Evolutionary conservation across 768 basidiomycete species (phyloP), one percentile per base, ranked within the genome.

Genomic region (Tulasnella sp.): DNA sequence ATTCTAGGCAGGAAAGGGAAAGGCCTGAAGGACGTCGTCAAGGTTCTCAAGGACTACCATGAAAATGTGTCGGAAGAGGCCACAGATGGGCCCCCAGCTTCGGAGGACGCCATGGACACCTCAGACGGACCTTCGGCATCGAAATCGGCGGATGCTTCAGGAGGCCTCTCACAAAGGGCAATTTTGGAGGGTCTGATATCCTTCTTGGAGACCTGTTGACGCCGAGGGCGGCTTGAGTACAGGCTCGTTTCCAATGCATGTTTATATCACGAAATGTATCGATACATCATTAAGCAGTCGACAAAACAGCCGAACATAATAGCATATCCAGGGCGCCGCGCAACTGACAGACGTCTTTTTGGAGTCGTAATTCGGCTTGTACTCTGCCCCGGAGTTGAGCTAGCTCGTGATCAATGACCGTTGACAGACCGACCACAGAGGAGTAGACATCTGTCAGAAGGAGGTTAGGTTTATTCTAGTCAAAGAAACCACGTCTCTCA

Each of bases 271-370:
- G 25, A 38, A 36, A 64, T 36, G 54, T 67, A 29, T 67, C 64
- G 38, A 36, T 74, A 37, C 49, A 37, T 14, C 52, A 45, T 34
- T 34, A 75, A 67, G 45, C 36, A 37, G 74, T n/a, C 52, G 38
- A 38, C 37, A 52, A 42, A 73, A 42, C 72, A 17, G 52, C 52
- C 22, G 52, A 37, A 49, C 37, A 40, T 45, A 94, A 85, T 75
- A 98, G 85, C 96, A 99, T 98, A 78, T 94, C 91, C 78, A 99
- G 84, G 73, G 94, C 93, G 75, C 96, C 97, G 81, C 89, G 91
- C 71, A 92, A 85, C 83, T 91, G 92, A 77, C 89, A 84, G 71
- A 99, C 84, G 82, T 98, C 94, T 79, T 88, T 88, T 83, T 98
- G 95, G 83, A 99, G 95, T 31, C 87, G 89, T 72, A 98, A 84